Percentiles rank a stretch among this genome's conserved stretches.
Evolutionary conservation across 441 rosid species (phyloP).

Genomic region (Dalechampia spathulata): DNA sequence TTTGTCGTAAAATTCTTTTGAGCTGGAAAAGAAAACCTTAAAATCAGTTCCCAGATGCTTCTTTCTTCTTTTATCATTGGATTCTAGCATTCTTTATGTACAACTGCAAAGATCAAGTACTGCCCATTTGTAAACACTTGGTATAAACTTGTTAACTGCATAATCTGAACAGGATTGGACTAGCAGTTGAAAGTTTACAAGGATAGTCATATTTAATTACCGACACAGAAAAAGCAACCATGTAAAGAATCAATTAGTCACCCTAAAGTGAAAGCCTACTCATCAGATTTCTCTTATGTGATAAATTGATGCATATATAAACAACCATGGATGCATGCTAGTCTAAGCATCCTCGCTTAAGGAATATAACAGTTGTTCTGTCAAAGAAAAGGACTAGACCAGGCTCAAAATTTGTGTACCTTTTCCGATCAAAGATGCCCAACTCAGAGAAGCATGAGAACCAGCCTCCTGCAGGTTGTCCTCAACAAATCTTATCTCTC

Average conservation of each 20-base stretch:
- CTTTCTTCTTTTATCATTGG: background rate
- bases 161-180: conserved; percentile 2
- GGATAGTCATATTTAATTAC: background rate
- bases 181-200: no score
- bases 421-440: conserved; percentile 19
- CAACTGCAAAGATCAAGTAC: background rate
- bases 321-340: background rate
- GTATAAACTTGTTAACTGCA: background rate
- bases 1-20: background rate
- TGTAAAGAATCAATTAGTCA: background rate
- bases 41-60: conserved; percentile 1
- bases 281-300: background rate
- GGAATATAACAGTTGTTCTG: background rate
- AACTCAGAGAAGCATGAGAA: conserved; percentile 19
- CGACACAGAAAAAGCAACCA: conserved; percentile 5
- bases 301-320: background rate
- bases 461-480: conserved; percentile 37
- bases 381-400: background rate
- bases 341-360: background rate
- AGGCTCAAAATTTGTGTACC: background rate
- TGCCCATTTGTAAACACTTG: background rate
- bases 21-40: conserved; percentile 5
- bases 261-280: background rate
- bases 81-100: background rate
- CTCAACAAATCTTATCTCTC: background rate